Evolutionary conservation across 306 rosid genomes (phyloP).

Genomic region (Cicer judaicum): DNA sequence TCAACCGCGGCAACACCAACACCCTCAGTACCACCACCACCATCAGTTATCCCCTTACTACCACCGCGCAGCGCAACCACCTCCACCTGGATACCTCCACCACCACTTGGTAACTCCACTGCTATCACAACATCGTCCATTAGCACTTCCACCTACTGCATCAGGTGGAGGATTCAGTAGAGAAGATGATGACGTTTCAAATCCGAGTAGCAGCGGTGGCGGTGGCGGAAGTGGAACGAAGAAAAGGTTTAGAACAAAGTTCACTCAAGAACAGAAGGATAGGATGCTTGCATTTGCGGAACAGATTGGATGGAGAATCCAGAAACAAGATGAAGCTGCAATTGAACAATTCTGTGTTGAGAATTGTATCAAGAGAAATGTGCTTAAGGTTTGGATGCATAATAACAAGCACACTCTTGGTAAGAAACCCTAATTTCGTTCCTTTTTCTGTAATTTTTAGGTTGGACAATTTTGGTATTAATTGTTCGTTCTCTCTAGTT

Average conservation of each 20-base stretch:
- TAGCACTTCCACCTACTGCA: conserved; percentile 59
- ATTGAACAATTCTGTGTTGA: conserved; percentile 74
- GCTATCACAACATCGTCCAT: conserved; percentile 50
- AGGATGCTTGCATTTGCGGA: conserved; percentile 85
- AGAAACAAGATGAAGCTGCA: conserved; percentile 77
- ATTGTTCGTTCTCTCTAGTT: not conserved
- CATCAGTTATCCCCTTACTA: conserved; percentile 49
- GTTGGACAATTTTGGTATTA: conserved; percentile 34
- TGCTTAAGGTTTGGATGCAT: conserved; percentile 96
- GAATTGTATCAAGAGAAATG: conserved; percentile 61
- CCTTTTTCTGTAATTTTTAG: conserved; percentile 15
- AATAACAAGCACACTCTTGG: conserved; percentile 87
- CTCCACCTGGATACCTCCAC: conserved; percentile 59
- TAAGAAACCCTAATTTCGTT: conserved; percentile 73
- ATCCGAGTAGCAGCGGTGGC: conserved; percentile 70
- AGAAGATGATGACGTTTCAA: conserved; percentile 73
- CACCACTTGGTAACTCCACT: conserved; percentile 46
- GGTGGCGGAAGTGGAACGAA: conserved; percentile 61
- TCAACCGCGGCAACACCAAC: conserved; percentile 4
- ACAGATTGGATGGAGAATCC: conserved; percentile 78
- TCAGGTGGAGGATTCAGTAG: conserved; percentile 55
- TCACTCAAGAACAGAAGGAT: conserved; percentile 79
- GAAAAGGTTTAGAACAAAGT: conserved; percentile 77
- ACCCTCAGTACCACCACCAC: conserved; percentile 35
- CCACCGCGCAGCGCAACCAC: conserved; percentile 52